These are phyloP conservation scores for Panicum virgatum DNA, from an alignment of 202 grass and related monocot genomes.

Conservation along the genomic window DNA sequence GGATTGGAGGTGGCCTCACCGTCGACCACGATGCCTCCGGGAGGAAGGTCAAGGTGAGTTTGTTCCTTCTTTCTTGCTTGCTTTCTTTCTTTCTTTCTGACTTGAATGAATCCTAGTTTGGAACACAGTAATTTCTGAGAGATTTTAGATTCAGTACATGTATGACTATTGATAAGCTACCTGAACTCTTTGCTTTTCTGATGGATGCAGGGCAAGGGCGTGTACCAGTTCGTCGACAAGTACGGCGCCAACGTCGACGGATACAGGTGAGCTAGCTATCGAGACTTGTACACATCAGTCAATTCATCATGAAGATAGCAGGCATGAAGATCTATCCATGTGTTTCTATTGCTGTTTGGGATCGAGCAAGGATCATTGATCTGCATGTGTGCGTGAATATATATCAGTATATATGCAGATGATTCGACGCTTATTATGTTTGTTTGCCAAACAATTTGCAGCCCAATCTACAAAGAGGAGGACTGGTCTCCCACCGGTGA, in stretches of 20 bases:
- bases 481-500: slow-evolving; percentile 79
- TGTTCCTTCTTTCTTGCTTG: too few relatives aligned
- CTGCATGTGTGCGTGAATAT: too few relatives aligned
- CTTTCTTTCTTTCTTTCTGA: not conserved
- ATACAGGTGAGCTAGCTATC: slow-evolving; percentile 66
- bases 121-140: not conserved
- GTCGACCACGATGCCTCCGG: slow-evolving; percentile 56
- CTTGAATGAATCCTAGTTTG: not conserved
- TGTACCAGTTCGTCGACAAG: slow-evolving; percentile 93
- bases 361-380: not conserved
- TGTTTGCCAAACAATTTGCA: slow-evolving; percentile 36
- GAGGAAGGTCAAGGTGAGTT: slow-evolving; percentile 62
- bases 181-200: not conserved
- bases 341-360: not conserved
- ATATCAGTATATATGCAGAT: not conserved
- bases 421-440: not conserved
- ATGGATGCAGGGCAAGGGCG: slow-evolving; percentile 71
- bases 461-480: slow-evolving; percentile 76
- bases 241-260: slow-evolving; percentile 96
- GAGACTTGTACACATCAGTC: not conserved
- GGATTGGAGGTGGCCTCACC: slow-evolving; percentile 48
- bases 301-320: too few relatives aligned
- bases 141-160: not conserved
- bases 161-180: too few relatives aligned
- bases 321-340: not conserved